Conservation (phyloP, 2,329 filamentous ascomycete genomes). For the Botrytis sinoallii region DNA sequence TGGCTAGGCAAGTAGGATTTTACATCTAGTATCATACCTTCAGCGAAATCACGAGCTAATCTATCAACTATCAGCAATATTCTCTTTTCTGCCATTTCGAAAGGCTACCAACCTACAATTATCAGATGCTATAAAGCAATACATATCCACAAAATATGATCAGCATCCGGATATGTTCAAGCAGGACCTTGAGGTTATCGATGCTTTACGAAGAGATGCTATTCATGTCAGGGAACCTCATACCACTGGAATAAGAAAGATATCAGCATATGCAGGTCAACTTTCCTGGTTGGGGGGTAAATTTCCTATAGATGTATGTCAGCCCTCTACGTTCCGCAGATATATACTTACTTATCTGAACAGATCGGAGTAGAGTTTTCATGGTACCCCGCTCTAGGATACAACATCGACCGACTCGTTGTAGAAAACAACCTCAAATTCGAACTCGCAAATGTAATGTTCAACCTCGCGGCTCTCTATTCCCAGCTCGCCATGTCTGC, state of each 20-base stretch:
- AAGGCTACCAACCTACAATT: constrained; percentile 77
- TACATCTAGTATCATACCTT: neutral
- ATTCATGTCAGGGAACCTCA: constrained; percentile 87
- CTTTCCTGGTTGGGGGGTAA: constrained; percentile 91
- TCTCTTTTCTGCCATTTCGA: constrained; percentile 65
- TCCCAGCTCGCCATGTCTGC: constrained; percentile 83
- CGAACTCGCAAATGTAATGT: constrained; percentile 89
- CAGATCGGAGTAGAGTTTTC: constrained; percentile 92
- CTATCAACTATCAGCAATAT: constrained; percentile 33
- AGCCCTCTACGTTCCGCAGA: neutral
- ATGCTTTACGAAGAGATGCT: constrained; percentile 79
- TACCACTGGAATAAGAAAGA: constrained; percentile 76
- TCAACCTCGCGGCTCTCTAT: constrained; percentile 90
- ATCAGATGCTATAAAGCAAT: constrained; percentile 80
- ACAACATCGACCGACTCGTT: constrained; percentile 74
- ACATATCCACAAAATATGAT: constrained; percentile 98
- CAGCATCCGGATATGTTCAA: constrained; percentile 97
- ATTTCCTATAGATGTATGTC: constrained; percentile 84
- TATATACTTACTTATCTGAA: constrained; percentile 22
- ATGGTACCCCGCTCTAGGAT: constrained; percentile 92
- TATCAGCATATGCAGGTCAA: constrained; percentile 90
- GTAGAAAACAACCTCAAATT: constrained; percentile 67
- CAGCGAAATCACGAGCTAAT: neutral
- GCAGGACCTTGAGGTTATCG: constrained; percentile 82
- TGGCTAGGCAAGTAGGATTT: constrained; percentile 16